Base-by-base conservation (phyloP, 75 land plant genomes). In the Picea glauca region DNA sequence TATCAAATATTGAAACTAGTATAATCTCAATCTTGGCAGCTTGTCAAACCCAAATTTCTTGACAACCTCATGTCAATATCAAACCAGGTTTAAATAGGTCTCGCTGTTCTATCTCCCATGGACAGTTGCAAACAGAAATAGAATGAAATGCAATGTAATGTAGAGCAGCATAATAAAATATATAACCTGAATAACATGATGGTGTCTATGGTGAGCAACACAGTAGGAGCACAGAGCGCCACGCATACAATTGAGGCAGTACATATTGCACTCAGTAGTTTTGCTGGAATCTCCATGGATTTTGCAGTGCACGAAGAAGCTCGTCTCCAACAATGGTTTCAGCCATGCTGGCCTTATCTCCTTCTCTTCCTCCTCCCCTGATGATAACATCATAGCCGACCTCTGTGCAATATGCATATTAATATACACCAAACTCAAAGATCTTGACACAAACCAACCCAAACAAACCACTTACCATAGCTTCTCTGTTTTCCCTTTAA, bases 181-280 rank as follows among this genome's bases (percentile, higher is more conserved):
- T 26, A 26, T 30, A 73, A 91, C 94, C 90, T 92, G 94, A 50
- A 92, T 86, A 17, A 81, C 81, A 58, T 79, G 88, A 59, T 92
- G 94, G 23, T 86, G 88, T 70, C 77, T 83, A 78, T 92, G 94
- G 32, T 80, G 50, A 33, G 70, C 62, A 38, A 84, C 62, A 79
- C 94, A 92, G 59, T 72, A 57, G 6, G 89, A 87, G 77, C 94
- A 92, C 60, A 92, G 82, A 31, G 93, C 84, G 1, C 87, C 85
- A 14, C 81, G 81, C 75, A 84, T 83, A 77, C 94, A 92, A 58
- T 90, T 88, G 64, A 90, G 76, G 82, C 94, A 92, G 81, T 79
- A 92, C 83, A 89, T 82, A 76, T 92, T 92, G 84, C 93, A 87
- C 76, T 91, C 93, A 73, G 79, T 86, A 38, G 40, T 38, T 83